Base-by-base conservation (phyloP, 225 moss, liverwort and hornwort genomes). In the Physcomitrellopsis africana region DNA sequence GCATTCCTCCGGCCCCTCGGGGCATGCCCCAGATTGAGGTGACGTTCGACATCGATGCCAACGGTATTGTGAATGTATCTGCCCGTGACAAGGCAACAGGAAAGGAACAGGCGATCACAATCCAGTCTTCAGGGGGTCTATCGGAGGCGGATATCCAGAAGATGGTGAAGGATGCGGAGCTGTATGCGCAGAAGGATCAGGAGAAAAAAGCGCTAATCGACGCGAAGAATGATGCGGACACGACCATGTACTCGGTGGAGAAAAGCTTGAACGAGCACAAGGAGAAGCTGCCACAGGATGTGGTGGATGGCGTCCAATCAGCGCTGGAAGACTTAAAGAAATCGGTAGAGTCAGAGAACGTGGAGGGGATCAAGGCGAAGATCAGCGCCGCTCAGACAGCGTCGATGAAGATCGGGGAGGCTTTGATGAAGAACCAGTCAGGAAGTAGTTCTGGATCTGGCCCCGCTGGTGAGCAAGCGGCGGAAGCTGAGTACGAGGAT, bases 111-210 rank as follows among this genome's bases (percentile, higher is more conserved):
- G 86, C 89, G 0, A 91, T 93, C 72, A 96, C 96, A 17, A 96
- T 96, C 32, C 96, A 94, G 84, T 96, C 96, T 1, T 96, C 94
- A 0, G 92, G 96, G 19, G 96, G 96, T 11, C 82, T 96, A 20
- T 92, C 96, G 0, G 94, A 96, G 70, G 73, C 73, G 1, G 94
- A 94, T 19, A 96, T 96, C 57, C 79, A 94, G 68, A 94, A 92
- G 77, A 94, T 96, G 96, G 96, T 96, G 13, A 92, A 86, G 86
- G 96, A 96, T 3, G 96, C 94, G 0, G 96, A 96, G 68, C 65
- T 86, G 4, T 87, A 94, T 56, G 85, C 94, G 1, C 82, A 92
- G 55, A 96, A 82, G 79, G 96, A 96, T 85, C 94, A 89, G 72
- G 96, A 96, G 79, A 85, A 71, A 84, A 96, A 96, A 78, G 86